These are phyloP conservation scores for Euphorbia peplus DNA, from an alignment of 345 rosid genomes.

Conservation along the genomic window DNA sequence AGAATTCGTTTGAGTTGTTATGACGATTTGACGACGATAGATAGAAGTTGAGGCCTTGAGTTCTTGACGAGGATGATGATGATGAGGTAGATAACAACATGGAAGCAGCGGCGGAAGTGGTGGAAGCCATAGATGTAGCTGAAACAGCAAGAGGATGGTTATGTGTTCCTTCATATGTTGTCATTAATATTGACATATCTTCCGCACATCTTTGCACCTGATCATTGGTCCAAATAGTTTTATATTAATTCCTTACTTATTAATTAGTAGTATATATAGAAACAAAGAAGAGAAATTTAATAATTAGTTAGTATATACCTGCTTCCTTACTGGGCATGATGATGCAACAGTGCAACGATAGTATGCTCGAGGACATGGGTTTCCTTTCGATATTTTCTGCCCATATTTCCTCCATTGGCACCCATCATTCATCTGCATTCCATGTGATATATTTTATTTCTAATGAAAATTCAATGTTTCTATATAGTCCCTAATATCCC, in stretches of 20 bases:
- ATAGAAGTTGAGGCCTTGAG: slow-evolving; percentile 38
- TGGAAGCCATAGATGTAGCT: slow-evolving; percentile 96
- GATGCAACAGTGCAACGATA: slow-evolving; percentile 86
- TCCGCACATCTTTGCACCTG: slow-evolving; percentile 88
- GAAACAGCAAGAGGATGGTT: slow-evolving; percentile 85
- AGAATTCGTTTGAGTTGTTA: slow-evolving; percentile 38
- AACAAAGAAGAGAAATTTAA: no score
- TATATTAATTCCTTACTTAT: no score
- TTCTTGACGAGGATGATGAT: slow-evolving; percentile 34
- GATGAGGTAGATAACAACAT: slow-evolving; percentile 67
- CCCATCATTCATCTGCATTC: slow-evolving; percentile 88
- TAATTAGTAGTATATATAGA: no score
- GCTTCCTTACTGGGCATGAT: slow-evolving; percentile 88
- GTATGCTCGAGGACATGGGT: slow-evolving; percentile 96
- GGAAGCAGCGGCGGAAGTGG: slow-evolving; percentile 89
- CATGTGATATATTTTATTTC: no score
- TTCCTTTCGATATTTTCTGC: slow-evolving; percentile 87
- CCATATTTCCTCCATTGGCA: slow-evolving; percentile 99
- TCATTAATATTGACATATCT: slow-evolving; percentile 77
- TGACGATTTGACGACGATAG: slow-evolving; percentile 39
- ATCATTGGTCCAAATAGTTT: no score
- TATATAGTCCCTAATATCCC: no score
- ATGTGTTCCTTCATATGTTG: slow-evolving; percentile 94
- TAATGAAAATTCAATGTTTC: no score
- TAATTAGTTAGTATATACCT: no score